phyloP scores from a whole-genome alignment of 2,329 filamentous ascomycete genomes.

The Botrytis squamosa region DNA sequence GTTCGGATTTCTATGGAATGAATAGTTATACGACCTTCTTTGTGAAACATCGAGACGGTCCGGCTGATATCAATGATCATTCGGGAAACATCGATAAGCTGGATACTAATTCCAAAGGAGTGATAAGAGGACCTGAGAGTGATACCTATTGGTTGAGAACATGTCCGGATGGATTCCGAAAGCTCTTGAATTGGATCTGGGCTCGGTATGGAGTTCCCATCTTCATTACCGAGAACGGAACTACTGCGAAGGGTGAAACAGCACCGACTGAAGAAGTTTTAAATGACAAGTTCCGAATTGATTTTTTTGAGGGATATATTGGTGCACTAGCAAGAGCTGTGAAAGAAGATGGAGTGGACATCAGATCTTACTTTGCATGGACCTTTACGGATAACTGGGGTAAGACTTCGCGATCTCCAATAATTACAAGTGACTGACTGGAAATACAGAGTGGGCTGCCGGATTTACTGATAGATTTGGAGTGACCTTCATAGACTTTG shows the following conservation, averaged over 20 bases:
- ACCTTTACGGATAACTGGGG: conserved; percentile 65
- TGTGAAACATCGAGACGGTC: conserved; percentile 66
- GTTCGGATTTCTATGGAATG: conserved; percentile 91
- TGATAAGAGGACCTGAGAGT: conserved; percentile 74
- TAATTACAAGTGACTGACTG: not conserved
- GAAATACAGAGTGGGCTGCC: conserved; percentile 52
- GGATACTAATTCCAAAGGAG: conserved; percentile 67
- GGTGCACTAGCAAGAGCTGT: conserved; percentile 71
- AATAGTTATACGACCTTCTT: conserved; percentile 90
- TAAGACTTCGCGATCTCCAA: not conserved
- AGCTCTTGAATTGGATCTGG: conserved; percentile 73
- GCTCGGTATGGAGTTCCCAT: conserved; percentile 75
- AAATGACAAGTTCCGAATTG: conserved; percentile 74
- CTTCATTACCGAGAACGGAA: conserved; percentile 86
- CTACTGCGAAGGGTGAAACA: conserved; percentile 78
- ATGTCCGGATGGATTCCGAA: conserved; percentile 71
- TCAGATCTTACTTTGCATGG: conserved; percentile 81
- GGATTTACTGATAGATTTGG: conserved; percentile 83
- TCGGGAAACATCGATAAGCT: conserved; percentile 72
- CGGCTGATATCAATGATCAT: conserved; percentile 64
- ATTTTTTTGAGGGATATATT: conserved; percentile 77
- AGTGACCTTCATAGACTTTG: conserved; percentile 78
- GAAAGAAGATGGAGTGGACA: conserved; percentile 70
- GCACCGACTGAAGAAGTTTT: conserved; percentile 67
- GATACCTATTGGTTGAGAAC: conserved; percentile 79